Evolutionary conservation across 768 basidiomycete genomes (phyloP), one percentile per base, ranked within the genome.

Genomic region (Galerina sulciceps): DNA sequence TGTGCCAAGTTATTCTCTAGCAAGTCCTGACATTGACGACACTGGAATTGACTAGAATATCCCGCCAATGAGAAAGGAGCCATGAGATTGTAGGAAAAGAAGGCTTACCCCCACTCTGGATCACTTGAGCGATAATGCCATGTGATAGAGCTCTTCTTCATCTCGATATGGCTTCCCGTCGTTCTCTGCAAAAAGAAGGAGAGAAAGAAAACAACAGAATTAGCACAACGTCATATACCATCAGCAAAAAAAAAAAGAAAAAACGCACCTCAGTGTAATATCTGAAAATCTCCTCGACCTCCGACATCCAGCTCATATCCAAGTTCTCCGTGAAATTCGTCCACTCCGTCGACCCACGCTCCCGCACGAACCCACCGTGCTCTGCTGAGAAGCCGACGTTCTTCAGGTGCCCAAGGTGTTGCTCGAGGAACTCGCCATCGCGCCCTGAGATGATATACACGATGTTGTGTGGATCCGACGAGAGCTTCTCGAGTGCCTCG

Each of bases 361-460:
- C 85, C 42, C 89, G 84, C 48, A 98, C 84, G 79, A 98, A 99
- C 22, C 90, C 91, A 10, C 96, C 96, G 69, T 99, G 96, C 75
- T 99, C 96, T 18, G 96, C 96, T 17, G 88, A 91, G 82, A 99
- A 91, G 11, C 96, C 96, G 6, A 99, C 80, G 47, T 83, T 80
- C 63, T 76, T 74, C 57, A 99, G 78, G 72, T 94, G 89, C 1
- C 96, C 96, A 18, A 98, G 83, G 68, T 98, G 94, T 66, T 90
- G 83, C 69, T 94, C 92, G 14, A 99, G 80, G 84, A 99, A 99
- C 51, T 77, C 90, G 50, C 89, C 88, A 71, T 99, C 96, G 26
- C 96, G 93, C 1, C 96, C 96, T 0, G 95, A 97, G 72, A 99
- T 97, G 73, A 99, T 94, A 78, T 94, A 99, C 53, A 98, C 95